A percentile compares a stretch with the other conserved stretches of the same genome.
These are phyloP conservation scores for Melanopsichium pennsylvanicum DNA, from an alignment of 1,284 basidiomycete species.

Conservation along the genomic window DNA sequence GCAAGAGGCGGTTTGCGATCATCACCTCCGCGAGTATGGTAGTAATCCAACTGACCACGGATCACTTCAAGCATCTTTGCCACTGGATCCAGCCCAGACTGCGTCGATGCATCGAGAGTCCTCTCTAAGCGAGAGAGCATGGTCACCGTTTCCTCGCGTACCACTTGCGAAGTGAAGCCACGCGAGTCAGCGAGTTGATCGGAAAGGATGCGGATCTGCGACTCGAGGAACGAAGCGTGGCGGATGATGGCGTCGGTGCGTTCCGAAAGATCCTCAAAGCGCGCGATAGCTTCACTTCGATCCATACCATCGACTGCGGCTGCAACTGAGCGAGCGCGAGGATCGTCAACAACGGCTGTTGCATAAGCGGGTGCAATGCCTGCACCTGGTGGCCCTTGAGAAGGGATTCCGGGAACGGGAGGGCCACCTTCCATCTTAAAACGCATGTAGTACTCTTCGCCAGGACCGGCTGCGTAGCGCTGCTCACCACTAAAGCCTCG, in stretches of 20 bases:
- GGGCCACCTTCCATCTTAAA: conserved; percentile 20
- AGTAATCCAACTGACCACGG: conserved; percentile 23
- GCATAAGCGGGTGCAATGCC: conserved; percentile 8
- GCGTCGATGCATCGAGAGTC: conserved; percentile 13
- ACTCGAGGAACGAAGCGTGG: conserved; percentile 58
- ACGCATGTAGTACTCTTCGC: conserved; percentile 35
- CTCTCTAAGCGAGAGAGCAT: conserved; percentile 40
- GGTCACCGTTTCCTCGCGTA: conserved; percentile 32
- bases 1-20: too few relatives aligned
- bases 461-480: conserved; percentile 2
- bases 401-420: neutral
- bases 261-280: conserved; percentile 56
- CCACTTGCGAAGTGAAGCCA: conserved; percentile 16
- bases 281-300: conserved; percentile 28
- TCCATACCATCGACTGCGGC: conserved; percentile 10
- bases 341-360: too few relatives aligned
- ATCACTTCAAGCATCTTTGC: conserved; percentile 24
- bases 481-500: conserved; percentile 7
- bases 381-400: conserved; percentile 6
- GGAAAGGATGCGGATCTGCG: conserved; percentile 49
- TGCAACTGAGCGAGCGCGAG: too few relatives aligned
- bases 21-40: conserved; percentile 10
- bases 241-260: conserved; percentile 61
- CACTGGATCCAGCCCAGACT: conserved; percentile 16
- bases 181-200: conserved; percentile 47